Evolutionary conservation across 352 stramenopile species (phyloP).

Genomic region (Phytophthora sojae): DNA sequence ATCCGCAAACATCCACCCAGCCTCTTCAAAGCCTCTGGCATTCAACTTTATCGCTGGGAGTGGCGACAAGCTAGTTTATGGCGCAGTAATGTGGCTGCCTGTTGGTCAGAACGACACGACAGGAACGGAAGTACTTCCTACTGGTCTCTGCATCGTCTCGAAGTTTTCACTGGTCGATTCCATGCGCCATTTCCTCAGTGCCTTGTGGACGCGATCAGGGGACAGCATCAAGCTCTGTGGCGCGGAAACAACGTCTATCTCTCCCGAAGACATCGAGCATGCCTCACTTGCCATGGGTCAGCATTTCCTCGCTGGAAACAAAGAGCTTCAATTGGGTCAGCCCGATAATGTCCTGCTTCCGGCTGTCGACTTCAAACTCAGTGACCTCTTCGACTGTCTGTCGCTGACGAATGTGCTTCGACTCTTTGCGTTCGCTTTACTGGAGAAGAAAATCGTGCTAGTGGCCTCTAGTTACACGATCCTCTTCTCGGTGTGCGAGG

Average conservation of each 20-base stretch:
- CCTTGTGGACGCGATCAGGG: conserved; percentile 26
- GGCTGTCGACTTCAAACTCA: conserved; percentile 45
- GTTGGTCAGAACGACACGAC: conserved; percentile 7
- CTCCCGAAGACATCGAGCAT: neutral
- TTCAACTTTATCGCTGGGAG: conserved; percentile 69
- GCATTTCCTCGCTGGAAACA: conserved; percentile 1
- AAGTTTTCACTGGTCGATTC: conserved; percentile 61
- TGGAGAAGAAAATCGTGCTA: conserved; percentile 82
- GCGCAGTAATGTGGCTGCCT: conserved; percentile 47
- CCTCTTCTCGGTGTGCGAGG: conserved; percentile 63
- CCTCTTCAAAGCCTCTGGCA: conserved; percentile 30
- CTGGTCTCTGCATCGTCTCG: conserved; percentile 63
- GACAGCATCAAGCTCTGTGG: neutral
- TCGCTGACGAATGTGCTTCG: conserved; percentile 67
- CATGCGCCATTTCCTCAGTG: conserved; percentile 49
- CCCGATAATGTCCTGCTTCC: conserved; percentile 6
- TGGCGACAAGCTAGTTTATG: conserved; percentile 46
- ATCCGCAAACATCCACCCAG: conserved; percentile 22
- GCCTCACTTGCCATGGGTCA: conserved; percentile 15
- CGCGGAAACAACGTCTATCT: neutral
- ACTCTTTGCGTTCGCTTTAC: conserved; percentile 66
- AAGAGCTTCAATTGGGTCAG: neutral
- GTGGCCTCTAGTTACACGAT: conserved; percentile 75
- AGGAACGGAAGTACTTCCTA: neutral
- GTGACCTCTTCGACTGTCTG: conserved; percentile 67